phyloP scores from a whole-genome alignment of 345 rosid species.

The Euphorbia peplus region DNA sequence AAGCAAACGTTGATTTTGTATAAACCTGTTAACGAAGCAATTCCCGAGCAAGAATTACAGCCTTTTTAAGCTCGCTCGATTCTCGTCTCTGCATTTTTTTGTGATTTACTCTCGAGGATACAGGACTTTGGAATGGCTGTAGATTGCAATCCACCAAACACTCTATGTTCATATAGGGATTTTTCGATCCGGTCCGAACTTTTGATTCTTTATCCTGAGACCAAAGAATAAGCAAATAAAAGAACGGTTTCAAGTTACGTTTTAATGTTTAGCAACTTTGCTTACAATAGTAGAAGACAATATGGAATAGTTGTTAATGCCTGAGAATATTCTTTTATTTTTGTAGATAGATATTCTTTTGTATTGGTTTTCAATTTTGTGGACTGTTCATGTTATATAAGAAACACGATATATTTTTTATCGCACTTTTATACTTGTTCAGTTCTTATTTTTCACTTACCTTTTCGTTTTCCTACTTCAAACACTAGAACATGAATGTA shows the following conservation, averaged over 20 bases:
- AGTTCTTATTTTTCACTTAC: too few relatives aligned
- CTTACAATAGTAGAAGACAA: background rate
- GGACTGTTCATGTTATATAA: too few relatives aligned
- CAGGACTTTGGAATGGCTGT: background rate
- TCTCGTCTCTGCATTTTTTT: background rate
- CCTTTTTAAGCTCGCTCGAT: background rate
- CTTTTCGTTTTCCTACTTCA: too few relatives aligned
- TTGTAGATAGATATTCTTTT: too few relatives aligned
- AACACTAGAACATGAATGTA: too few relatives aligned
- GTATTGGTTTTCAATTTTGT: too few relatives aligned
- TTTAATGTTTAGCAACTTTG: too few relatives aligned
- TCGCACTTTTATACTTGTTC: too few relatives aligned
- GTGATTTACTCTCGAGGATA: background rate
- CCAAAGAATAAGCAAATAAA: too few relatives aligned
- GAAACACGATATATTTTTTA: too few relatives aligned
- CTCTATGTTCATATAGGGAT: background rate
- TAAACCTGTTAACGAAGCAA: constrained; percentile 18
- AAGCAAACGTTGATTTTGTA: constrained; percentile 11
- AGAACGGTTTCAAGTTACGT: background rate
- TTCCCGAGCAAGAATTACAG: constrained; percentile 27
- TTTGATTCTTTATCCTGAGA: background rate
- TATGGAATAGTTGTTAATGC: background rate
- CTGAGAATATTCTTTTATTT: too few relatives aligned
- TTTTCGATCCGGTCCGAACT: background rate
- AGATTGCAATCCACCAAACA: constrained; percentile 8